A percentile compares a stretch with the other conserved stretches of the same genome.
Evolutionary conservation across 345 rosid species (phyloP).

Genomic region (Brassica incana): DNA sequence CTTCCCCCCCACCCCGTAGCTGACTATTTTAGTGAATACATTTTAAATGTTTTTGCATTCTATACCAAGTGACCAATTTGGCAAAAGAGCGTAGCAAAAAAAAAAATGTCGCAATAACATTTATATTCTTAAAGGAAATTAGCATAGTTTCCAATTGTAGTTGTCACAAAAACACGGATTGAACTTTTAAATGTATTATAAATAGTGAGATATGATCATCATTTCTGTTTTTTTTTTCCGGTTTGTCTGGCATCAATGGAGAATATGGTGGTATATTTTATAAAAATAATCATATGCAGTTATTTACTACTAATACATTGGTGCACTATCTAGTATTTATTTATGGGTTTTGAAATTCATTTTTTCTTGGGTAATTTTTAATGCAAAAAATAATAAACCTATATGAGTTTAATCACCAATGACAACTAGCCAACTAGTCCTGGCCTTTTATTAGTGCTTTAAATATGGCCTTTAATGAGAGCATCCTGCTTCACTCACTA

Average conservation of each 20-base stretch:
- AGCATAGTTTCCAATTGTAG: not conserved
- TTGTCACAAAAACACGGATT: not conserved
- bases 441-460: conserved; percentile 10
- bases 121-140: not conserved
- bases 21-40: not conserved
- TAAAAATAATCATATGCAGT: not conserved
- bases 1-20: not conserved
- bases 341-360: not conserved
- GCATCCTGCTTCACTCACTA: not conserved
- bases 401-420: not conserved
- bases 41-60: not conserved
- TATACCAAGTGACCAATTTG: not conserved
- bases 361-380: not conserved
- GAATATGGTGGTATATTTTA: not conserved
- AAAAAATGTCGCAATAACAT: not conserved
- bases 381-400: not conserved
- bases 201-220: not conserved
- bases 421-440: not conserved
- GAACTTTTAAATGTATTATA: not conserved
- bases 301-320: not conserved
- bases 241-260: not conserved
- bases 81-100: not conserved
- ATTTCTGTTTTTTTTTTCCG: not conserved
- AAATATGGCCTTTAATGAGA: conserved; percentile 8
- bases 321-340: not conserved